Percentiles rank a stretch among this genome's conserved stretches.
Evolutionary conservation across 169 alveolate genomes (phyloP).

Genomic region (Babesia bigemina): DNA sequence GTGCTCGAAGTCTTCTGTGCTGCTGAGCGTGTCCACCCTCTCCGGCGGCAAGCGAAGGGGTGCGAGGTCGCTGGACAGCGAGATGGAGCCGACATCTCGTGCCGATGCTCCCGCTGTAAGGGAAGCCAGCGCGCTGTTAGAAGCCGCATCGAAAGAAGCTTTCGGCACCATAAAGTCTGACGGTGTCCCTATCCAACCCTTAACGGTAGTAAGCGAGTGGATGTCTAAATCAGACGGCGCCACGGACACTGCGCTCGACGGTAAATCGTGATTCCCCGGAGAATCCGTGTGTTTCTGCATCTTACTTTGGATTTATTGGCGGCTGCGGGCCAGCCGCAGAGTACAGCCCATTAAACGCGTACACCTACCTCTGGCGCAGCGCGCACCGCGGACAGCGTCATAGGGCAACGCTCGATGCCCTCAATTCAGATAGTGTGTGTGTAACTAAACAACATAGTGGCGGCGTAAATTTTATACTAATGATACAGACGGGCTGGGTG

Average conservation of each 20-base stretch:
- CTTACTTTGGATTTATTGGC: background rate
- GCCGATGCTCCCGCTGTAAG: background rate
- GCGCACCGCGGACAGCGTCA: slow-evolving; percentile 1
- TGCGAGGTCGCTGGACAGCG: slow-evolving; percentile 39
- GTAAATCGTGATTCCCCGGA: background rate
- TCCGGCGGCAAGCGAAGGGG: slow-evolving; percentile 25
- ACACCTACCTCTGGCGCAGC: slow-evolving; percentile 11
- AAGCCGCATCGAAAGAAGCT: background rate
- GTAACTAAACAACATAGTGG: too few relatives aligned
- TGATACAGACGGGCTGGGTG: too few relatives aligned
- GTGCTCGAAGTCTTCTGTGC: slow-evolving; percentile 78
- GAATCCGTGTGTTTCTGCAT: background rate
- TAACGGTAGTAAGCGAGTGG: background rate
- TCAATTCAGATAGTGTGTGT: too few relatives aligned
- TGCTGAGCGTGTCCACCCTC: slow-evolving; percentile 12
- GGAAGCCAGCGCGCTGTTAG: background rate
- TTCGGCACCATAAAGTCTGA: background rate
- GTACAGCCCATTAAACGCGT: background rate
- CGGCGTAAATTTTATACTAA: too few relatives aligned
- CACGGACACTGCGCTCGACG: slow-evolving; percentile 4
- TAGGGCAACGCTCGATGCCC: background rate
- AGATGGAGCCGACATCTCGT: background rate
- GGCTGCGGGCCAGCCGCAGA: background rate
- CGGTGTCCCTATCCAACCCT: slow-evolving; percentile 22
- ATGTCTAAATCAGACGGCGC: slow-evolving; percentile 12